Evolutionary conservation across 164 flowering plant genomes (phyloP).

Genomic region (Stephania japonica): DNA sequence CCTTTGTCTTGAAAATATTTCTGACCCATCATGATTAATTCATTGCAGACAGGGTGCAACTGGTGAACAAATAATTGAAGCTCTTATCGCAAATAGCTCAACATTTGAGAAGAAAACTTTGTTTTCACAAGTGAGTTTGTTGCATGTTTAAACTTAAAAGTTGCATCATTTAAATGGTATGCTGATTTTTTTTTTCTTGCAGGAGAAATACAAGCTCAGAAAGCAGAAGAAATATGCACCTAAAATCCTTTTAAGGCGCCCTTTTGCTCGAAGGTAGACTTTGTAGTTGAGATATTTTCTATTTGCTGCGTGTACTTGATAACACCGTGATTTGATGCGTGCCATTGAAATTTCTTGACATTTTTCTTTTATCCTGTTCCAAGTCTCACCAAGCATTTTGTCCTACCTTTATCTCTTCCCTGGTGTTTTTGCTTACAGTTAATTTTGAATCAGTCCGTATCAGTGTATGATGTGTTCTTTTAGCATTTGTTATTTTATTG

Average conservation of each 20-base stretch:
- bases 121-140: slow-evolving; percentile 72
- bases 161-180: neutral
- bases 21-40: slow-evolving; percentile 4
- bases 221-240: slow-evolving; percentile 99
- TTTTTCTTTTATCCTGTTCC: no score
- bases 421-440: no score
- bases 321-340: no score
- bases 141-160: neutral
- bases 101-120: slow-evolving; percentile 84
- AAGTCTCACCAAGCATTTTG: no score
- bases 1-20: neutral
- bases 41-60: slow-evolving; percentile 73
- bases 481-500: no score
- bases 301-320: no score
- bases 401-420: no score
- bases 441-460: no score
- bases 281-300: neutral
- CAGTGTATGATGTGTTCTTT: no score
- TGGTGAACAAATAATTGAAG: slow-evolving; percentile 86
- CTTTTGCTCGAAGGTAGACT: slow-evolving; percentile 72
- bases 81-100: slow-evolving; percentile 85
- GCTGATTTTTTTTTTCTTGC: slow-evolving; percentile 25
- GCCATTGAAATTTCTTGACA: no score
- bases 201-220: slow-evolving; percentile 84
- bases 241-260: slow-evolving; percentile 80